Percentiles rank a stretch among this genome's conserved stretches.
Evolutionary conservation across 305 asterid species (phyloP).

Genomic region (Fraxinus latifolia): DNA sequence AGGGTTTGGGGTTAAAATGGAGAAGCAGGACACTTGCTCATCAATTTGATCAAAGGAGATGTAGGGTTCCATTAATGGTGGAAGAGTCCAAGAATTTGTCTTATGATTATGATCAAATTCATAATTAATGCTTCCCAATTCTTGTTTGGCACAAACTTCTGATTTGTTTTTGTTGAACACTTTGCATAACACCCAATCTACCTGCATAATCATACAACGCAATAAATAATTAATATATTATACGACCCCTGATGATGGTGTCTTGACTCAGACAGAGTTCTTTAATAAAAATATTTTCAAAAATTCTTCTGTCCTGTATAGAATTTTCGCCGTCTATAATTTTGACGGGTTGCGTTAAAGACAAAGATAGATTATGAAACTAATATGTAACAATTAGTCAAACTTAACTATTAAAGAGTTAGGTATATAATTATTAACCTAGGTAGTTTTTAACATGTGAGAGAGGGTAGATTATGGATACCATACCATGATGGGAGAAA

Average conservation of each 20-base stretch:
- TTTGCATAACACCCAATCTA: slow-evolving; percentile 80
- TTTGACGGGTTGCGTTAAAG: background rate
- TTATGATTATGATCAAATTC: background rate
- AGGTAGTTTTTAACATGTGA: background rate
- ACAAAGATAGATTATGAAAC: background rate
- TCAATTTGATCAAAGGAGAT: slow-evolving; percentile 16
- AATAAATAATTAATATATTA: background rate
- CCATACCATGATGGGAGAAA: slow-evolving; percentile 27
- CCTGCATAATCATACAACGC: slow-evolving; percentile 23
- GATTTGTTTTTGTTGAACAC: slow-evolving; percentile 59
- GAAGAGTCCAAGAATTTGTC: slow-evolving; percentile 37
- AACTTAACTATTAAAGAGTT: background rate
- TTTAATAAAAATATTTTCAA: too few relatives aligned
- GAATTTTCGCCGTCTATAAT: background rate
- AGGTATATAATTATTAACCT: slow-evolving; percentile 14
- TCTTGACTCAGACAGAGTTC: background rate
- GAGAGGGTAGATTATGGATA: background rate
- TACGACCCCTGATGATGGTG: background rate
- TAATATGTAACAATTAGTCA: background rate
- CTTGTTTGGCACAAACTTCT: slow-evolving; percentile 29
- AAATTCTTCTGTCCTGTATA: background rate
- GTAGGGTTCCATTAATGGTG: slow-evolving; percentile 47
- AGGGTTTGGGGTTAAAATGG: slow-evolving; percentile 55
- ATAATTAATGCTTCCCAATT: background rate
- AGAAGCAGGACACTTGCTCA: slow-evolving; percentile 97